Conservation (phyloP, 148 eudicot species). For the Gaultheria prostrata region DNA sequence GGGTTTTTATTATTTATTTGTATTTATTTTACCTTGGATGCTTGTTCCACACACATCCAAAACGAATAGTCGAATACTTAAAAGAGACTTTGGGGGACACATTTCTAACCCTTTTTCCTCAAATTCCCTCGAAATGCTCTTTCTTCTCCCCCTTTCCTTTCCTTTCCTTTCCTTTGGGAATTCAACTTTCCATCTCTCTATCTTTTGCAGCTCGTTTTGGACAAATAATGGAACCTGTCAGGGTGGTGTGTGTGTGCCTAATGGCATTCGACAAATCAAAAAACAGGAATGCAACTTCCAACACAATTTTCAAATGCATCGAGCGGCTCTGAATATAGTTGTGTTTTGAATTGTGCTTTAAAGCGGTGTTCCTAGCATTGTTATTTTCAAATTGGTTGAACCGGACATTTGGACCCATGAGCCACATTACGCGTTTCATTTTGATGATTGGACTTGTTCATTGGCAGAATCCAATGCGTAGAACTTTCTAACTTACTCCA, state of each 20-base stretch:
- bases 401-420: neutral
- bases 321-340: neutral
- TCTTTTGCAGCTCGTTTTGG: neutral
- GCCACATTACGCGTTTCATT: neutral
- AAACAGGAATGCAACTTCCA: too few relatives aligned
- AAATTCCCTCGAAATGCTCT: constrained; percentile 25
- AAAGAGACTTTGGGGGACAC: constrained; percentile 45
- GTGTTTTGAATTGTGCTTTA: neutral
- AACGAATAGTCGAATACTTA: constrained; percentile 13
- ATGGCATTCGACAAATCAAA: too few relatives aligned
- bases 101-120: constrained; percentile 39
- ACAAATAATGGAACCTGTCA: constrained; percentile 22
- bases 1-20: neutral
- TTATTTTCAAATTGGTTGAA: neutral
- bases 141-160: neutral
- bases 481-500: neutral
- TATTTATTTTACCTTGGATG: constrained; percentile 26
- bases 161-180: constrained; percentile 11
- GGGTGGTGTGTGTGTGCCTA: neutral
- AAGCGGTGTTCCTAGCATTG: neutral
- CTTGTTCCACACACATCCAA: constrained; percentile 26
- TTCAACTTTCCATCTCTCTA: constrained; percentile 17
- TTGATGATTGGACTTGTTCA: neutral
- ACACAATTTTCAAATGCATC: neutral
- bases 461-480: neutral